Base-by-base conservation (phyloP, 202 grass and related monocot genomes). In the Hordeum pubiflorum region DNA sequence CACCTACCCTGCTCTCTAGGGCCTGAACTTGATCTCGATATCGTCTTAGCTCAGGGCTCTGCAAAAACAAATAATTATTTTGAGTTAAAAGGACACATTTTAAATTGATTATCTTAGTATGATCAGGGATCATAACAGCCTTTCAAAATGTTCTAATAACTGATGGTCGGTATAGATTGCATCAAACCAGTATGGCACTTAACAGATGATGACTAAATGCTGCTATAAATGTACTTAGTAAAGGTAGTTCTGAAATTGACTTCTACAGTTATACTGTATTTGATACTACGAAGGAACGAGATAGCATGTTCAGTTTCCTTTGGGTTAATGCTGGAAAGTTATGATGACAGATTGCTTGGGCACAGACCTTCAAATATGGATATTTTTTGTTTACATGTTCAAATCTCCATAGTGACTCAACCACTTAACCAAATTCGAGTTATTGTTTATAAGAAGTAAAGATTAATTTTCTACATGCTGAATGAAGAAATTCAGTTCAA, bases 11-110 rank as follows among this genome's bases (percentile, higher is more conserved):
- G 54, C 56, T 86, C 72, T 91, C 91, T 80, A 94, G 73, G 55
- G 73, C 44, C 48, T 85, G 89, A 74, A 91, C 86, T 80, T 76
- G 81, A 66, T 87, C 88, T 85, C 89, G 86, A 38, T 72, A 82
- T 48, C 78, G 81, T 58, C 83, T 94, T 76, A 94, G 72, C 24
- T 94, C 88, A 79, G 83, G 71, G 40, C 86, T 91, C 91, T 94
- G 78, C 24, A 91, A 82, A 82, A 43, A 74, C 2, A 33, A 75
- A 86, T 4, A 84, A 58, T 18, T 14, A 2, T 52, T 58, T 66
- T 17, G 1, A 85, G 67, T 80, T 52, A 76, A 75, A 61, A 29
- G 58, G 70, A 57, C 15, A 41, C 61, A 81, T 40, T 69, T 55
- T 58, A 77, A 12, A 43, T 67, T 39, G 73, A 46, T 62, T 69